These are phyloP conservation scores for Leccinum subgranulosum DNA, from an alignment of 768 basidiomycete genomes.

Conservation along the genomic window DNA sequence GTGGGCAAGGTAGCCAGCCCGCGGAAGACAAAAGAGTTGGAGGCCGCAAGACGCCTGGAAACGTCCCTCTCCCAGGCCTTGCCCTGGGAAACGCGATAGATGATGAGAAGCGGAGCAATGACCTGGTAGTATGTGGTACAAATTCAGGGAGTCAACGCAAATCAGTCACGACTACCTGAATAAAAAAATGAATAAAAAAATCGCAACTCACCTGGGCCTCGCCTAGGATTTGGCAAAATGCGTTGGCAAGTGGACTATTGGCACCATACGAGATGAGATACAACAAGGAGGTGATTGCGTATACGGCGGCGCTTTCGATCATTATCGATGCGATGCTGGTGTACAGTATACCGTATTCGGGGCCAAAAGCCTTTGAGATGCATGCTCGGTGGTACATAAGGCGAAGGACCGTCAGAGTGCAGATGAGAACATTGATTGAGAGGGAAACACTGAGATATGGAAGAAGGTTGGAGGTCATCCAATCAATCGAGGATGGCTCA, in stretches of 20 bases:
- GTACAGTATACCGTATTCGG: constrained; percentile 26
- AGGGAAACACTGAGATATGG: constrained; percentile 33
- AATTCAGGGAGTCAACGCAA: neutral
- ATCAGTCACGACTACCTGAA: neutral
- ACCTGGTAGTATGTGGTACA: constrained; percentile 28
- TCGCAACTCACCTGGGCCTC: constrained; percentile 23
- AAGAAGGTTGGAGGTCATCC: constrained; percentile 33
- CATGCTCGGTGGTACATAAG: constrained; percentile 28
- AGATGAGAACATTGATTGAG: constrained; percentile 31
- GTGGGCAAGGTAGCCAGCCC: constrained; percentile 1
- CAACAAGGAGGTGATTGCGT: constrained; percentile 28
- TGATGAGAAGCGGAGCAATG: constrained; percentile 46
- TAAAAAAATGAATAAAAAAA: neutral
- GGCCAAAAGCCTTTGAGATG: constrained; percentile 25
- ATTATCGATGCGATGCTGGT: constrained; percentile 32
- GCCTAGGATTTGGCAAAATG: constrained; percentile 30
- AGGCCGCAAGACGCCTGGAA: constrained; percentile 4
- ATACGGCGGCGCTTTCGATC: constrained; percentile 34
- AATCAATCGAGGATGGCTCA: constrained; percentile 11
- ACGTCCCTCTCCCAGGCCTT: constrained; percentile 37
- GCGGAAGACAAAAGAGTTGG: constrained; percentile 10
- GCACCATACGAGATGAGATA: constrained; percentile 29
- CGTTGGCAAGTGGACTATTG: constrained; percentile 22
- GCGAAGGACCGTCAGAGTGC: constrained; percentile 30
- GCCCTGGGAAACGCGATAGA: constrained; percentile 45